These are phyloP conservation scores for Protomyces gravidus DNA, from an alignment of 1,139 yeast genomes.

Conservation along the genomic window DNA sequence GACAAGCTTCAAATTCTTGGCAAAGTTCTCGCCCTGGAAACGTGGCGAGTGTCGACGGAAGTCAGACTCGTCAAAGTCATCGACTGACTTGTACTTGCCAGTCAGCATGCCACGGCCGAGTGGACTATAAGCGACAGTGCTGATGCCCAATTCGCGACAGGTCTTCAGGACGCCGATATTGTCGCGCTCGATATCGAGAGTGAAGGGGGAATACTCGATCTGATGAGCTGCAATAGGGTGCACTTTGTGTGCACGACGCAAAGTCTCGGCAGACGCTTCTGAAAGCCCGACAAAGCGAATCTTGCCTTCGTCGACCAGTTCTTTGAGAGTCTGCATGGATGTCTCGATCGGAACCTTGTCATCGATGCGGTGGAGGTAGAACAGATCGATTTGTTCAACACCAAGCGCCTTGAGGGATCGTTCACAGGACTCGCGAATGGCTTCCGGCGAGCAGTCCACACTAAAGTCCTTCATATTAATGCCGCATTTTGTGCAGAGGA, in stretches of 20 bases:
- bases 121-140: constrained; percentile 44
- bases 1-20: constrained; percentile 51
- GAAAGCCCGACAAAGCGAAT: constrained; percentile 34
- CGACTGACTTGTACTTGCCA: constrained; percentile 51
- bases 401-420: constrained; percentile 32
- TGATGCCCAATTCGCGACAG: constrained; percentile 33
- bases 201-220: constrained; percentile 35
- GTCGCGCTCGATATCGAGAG: constrained; percentile 33
- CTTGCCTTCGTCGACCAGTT: constrained; percentile 34
- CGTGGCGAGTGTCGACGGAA: constrained; percentile 46
- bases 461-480: background rate
- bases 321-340: constrained; percentile 32
- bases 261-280: constrained; percentile 34
- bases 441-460: constrained; percentile 8
- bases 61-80: constrained; percentile 54
- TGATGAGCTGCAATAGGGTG: constrained; percentile 35
- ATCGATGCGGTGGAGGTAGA: constrained; percentile 34
- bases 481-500: constrained; percentile 33
- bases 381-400: constrained; percentile 32
- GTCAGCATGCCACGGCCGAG: constrained; percentile 75
- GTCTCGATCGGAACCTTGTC: constrained; percentile 32
- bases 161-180: constrained; percentile 32
- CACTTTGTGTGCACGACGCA: constrained; percentile 33
- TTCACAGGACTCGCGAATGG: constrained; percentile 29
- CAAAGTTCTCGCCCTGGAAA: constrained; percentile 55